These are phyloP conservation scores for Sclerotinia subarctica DNA, from an alignment of 2,329 filamentous ascomycete genomes.

Conservation along the genomic window DNA sequence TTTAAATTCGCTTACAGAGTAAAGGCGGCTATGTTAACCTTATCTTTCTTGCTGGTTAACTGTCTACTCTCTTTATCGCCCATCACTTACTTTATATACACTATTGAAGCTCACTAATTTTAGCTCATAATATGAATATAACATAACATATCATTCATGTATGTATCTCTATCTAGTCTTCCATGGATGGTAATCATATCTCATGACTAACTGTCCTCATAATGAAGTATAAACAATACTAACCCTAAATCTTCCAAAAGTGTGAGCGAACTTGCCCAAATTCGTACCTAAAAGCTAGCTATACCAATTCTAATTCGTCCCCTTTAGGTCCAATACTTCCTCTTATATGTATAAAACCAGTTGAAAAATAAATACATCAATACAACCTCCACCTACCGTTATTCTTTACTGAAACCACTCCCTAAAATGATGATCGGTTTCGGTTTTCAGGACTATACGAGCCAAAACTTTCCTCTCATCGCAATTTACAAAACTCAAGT, in stretches of 20 bases:
- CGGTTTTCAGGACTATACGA: not conserved
- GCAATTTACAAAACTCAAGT: accelerated
- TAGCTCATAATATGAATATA: not conserved
- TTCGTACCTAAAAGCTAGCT: not conserved
- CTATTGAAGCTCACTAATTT: too few species aligned
- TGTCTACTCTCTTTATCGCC: too few species aligned
- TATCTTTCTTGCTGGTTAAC: too few species aligned
- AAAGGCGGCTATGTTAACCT: too few species aligned
- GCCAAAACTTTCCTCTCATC: not conserved
- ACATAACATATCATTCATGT: not conserved
- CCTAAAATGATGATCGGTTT: not conserved
- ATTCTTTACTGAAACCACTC: not conserved
- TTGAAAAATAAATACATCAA: not conserved
- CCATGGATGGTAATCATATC: too few species aligned
- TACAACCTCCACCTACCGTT: too few species aligned
- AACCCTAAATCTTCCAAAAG: not conserved
- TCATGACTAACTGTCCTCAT: too few species aligned
- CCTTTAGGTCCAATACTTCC: not conserved
- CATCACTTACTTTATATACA: too few species aligned
- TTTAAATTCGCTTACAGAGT: too few species aligned
- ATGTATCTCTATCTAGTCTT: not conserved
- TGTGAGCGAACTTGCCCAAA: not conserved
- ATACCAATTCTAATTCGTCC: not conserved
- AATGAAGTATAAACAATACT: not conserved
- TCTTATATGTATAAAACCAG: not conserved